Evolutionary conservation across 176 grass and related monocot species (phyloP).

Genomic region (Alloteropsis semialata): DNA sequence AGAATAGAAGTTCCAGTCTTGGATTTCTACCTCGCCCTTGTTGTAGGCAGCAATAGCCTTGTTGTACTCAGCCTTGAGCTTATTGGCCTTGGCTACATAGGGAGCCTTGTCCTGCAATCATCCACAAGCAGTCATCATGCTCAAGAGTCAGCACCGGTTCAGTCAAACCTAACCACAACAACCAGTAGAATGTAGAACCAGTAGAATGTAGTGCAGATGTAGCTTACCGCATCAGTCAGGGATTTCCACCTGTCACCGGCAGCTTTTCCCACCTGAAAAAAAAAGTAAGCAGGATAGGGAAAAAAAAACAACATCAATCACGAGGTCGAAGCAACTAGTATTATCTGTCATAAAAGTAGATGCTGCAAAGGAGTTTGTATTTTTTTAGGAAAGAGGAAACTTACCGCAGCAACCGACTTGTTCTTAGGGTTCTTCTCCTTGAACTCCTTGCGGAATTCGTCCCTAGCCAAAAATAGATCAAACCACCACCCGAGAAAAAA

Average conservation of each 20-base stretch:
- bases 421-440: constrained; percentile 98
- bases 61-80: constrained; percentile 66
- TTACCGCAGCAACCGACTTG: constrained; percentile 76
- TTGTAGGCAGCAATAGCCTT: constrained; percentile 79
- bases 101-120: constrained; percentile 76
- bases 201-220: too few relatives aligned
- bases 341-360: too few relatives aligned
- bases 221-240: constrained; percentile 63
- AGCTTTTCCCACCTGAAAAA: constrained; percentile 83
- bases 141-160: background rate
- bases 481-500: background rate
- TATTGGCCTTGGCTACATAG: constrained; percentile 68
- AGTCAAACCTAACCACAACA: background rate
- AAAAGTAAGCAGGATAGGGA: too few relatives aligned
- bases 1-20: fast-evolving
- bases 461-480: constrained; percentile 40
- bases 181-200: too few relatives aligned
- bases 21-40: constrained; percentile 42
- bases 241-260: constrained; percentile 97
- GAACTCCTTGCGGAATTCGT: constrained; percentile 87
- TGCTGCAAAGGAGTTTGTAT: background rate
- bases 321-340: too few relatives aligned
- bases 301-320: too few relatives aligned
- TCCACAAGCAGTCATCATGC: background rate
- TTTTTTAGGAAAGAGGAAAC: background rate